phyloP scores from a whole-genome alignment of 2,329 filamentous ascomycete genomes.

The Colletotrichum aenigma region DNA sequence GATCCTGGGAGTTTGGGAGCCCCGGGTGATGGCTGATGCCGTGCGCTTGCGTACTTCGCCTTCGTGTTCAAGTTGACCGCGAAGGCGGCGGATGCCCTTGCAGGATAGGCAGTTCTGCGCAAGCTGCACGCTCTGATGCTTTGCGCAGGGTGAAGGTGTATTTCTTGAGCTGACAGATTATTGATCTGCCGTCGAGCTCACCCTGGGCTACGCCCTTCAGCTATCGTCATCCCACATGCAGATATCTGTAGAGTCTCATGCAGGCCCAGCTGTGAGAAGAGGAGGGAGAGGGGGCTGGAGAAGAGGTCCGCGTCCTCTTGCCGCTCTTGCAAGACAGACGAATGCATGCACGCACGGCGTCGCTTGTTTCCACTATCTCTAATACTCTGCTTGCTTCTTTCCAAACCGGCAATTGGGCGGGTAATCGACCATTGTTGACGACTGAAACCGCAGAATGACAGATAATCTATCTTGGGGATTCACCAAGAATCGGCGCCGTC shows the following conservation, averaged over 20 bases:
- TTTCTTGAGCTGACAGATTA: not conserved
- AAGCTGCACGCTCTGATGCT: not conserved
- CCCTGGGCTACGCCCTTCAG: not conserved
- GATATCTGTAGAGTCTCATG: not conserved
- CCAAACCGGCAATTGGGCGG: not conserved
- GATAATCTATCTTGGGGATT: not conserved
- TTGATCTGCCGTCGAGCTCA: not conserved
- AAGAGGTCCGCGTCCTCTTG: not conserved
- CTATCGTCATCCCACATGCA: not conserved
- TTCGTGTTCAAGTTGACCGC: not conserved
- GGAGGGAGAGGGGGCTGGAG: not conserved
- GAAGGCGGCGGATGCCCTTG: not conserved
- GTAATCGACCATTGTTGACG: not conserved
- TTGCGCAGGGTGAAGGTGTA: not conserved
- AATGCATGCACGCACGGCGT: not conserved
- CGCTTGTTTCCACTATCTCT: not conserved
- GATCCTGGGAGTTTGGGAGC: not conserved
- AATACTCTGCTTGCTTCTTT: not conserved
- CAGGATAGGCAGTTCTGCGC: not conserved
- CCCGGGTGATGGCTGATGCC: not conserved
- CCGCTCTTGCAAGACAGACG: not conserved
- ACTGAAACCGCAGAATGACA: slow-evolving; percentile 1
- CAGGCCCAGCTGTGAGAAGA: not conserved
- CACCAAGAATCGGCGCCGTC: not conserved
- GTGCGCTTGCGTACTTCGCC: not conserved